These are phyloP conservation scores for Lippia alba DNA, from an alignment of 305 asterid genomes.

Conservation along the genomic window DNA sequence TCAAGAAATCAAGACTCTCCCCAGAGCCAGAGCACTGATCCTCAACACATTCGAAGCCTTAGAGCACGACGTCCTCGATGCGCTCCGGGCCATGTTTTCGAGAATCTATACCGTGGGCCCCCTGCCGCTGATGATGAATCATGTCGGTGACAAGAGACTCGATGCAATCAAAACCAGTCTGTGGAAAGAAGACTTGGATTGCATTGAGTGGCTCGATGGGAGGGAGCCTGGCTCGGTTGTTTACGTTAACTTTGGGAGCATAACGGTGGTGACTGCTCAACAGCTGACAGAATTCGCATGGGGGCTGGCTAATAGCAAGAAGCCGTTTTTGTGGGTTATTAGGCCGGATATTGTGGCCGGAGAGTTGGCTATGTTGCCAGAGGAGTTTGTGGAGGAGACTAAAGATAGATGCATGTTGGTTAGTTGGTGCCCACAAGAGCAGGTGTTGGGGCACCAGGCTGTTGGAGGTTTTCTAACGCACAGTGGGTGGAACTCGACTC, in stretches of 20 bases:
- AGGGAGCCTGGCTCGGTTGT: conserved; percentile 38
- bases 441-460: conserved; percentile 43
- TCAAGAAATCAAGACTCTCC: background rate
- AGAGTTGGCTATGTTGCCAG: conserved; percentile 42
- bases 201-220: conserved; percentile 44
- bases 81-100: conserved; percentile 30
- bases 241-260: conserved; percentile 52
- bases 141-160: background rate
- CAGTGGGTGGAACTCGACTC: conserved; percentile 51
- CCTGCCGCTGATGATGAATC: conserved; percentile 32
- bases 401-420: conserved; percentile 43
- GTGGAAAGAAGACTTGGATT: conserved; percentile 42
- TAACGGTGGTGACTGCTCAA: conserved; percentile 37
- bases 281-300: conserved; percentile 52
- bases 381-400: conserved; percentile 41
- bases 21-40: conserved; percentile 40
- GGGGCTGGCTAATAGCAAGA: conserved; percentile 48
- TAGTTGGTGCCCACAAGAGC: conserved; percentile 55
- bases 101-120: conserved; percentile 42
- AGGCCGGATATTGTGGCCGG: conserved; percentile 51
- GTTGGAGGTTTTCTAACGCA: conserved; percentile 53
- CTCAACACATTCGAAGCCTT: conserved; percentile 54
- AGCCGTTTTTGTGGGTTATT: conserved; percentile 44
- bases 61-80: conserved; percentile 39
- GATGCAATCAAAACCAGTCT: conserved; percentile 23